Percentiles rank a stretch among this genome's conserved stretches.
phyloP scores from a whole-genome alignment of 495 filamentous ascomycete genomes.

The Evernia prunastri region DNA sequence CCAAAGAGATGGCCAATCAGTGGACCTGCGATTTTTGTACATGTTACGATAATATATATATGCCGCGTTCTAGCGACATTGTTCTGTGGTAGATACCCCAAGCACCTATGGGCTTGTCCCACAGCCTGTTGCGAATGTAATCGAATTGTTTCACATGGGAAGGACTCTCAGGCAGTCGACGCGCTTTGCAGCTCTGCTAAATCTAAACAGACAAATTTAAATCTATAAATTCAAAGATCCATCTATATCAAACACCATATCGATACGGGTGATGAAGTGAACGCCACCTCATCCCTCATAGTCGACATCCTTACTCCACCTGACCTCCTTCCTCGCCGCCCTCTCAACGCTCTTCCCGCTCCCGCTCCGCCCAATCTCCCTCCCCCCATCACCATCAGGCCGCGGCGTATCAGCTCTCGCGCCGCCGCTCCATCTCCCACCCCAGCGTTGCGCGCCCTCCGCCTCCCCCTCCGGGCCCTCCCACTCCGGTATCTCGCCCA shows the following conservation, averaged over 20 bases:
- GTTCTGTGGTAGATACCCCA: neutral
- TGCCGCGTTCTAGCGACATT: neutral
- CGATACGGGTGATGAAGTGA: neutral
- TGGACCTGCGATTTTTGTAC: neutral
- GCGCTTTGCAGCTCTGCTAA: neutral
- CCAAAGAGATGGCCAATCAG: neutral
- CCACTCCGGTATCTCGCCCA: neutral
- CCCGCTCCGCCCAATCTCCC: conserved; percentile 10
- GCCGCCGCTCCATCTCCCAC: neutral
- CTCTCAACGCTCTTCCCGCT: conserved; percentile 10
- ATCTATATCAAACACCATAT: neutral
- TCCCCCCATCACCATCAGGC: conserved; percentile 10
- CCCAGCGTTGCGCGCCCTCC: neutral
- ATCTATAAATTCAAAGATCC: conserved; percentile 1
- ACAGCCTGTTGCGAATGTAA: neutral
- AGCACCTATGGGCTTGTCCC: neutral
- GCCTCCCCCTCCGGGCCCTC: neutral
- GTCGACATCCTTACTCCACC: conserved; percentile 21
- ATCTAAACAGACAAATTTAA: neutral
- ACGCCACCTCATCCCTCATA: conserved; percentile 12
- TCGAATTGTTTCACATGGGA: conserved; percentile 5
- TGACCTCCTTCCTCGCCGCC: conserved; percentile 16
- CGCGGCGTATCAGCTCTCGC: conserved; percentile 10
- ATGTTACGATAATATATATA: neutral
- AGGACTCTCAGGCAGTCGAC: neutral